phyloP scores from a whole-genome alignment of 2,329 filamentous ascomycete genomes.

The Ploettnerulaceae sp. region DNA sequence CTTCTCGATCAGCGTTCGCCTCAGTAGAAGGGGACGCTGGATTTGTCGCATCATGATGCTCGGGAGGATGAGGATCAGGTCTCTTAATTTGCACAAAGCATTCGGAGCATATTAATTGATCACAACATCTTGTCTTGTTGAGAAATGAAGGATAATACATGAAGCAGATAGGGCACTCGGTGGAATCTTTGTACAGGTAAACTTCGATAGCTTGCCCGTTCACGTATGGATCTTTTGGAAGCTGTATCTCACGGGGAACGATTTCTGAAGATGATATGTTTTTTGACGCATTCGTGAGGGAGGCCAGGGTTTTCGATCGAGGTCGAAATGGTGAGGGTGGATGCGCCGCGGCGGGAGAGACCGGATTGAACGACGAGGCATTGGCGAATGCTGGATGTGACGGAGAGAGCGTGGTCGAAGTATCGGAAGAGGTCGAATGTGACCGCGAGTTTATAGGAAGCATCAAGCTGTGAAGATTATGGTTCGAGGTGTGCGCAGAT shows the following conservation, averaged over 20 bases:
- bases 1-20: conserved; percentile 43
- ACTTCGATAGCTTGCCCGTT: conserved; percentile 94
- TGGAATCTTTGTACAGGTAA: conserved; percentile 84
- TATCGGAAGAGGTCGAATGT: conserved; percentile 74
- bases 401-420: conserved; percentile 49
- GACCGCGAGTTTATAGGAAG: conserved; percentile 76
- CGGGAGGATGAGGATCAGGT: conserved; percentile 82
- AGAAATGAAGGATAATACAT: conserved; percentile 91
- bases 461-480: conserved; percentile 65
- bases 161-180: conserved; percentile 94
- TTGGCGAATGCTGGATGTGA: conserved; percentile 60
- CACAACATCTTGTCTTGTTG: conserved; percentile 91
- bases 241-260: conserved; percentile 68
- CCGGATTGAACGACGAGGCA: conserved; percentile 42
- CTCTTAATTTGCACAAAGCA: conserved; percentile 99
- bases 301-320: conserved; percentile 83
- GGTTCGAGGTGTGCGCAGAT: conserved; percentile 48
- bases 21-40: conserved; percentile 32
- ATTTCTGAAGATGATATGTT: conserved; percentile 70
- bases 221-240: conserved; percentile 79
- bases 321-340: conserved; percentile 65
- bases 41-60: conserved; percentile 43
- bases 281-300: conserved; percentile 68
- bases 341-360: conserved; percentile 38
- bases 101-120: conserved; percentile 94